Evolutionary conservation across 176 grass and related monocot species (phyloP), one percentile per base, ranked within the genome.

Genomic region (Cenchrus americanus): DNA sequence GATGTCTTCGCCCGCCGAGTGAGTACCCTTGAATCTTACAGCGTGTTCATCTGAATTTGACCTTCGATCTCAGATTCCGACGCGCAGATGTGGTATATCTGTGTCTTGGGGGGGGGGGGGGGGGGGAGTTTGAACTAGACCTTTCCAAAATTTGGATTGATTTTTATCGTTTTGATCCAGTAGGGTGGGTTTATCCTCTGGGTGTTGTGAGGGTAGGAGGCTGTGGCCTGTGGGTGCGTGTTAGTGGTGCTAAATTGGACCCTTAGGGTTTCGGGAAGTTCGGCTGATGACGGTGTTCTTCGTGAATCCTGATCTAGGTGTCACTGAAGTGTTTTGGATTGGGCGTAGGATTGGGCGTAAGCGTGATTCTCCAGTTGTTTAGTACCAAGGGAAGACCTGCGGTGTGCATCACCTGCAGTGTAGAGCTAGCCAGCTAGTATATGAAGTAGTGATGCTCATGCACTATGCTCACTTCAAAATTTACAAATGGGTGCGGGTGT

Each of bases 1-100:
- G 53, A 96, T 96, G 94, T 91, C 91, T 54, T 89, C 94, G 30
- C 94, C 94, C 17, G 91, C 53, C 41, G 94, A 93, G 91, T 96
- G 76, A 93, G 94, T 89, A 24, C 37, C 67, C 24, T 85, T 37
- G 19, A 74, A 18, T 47, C 54, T 62, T 73, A 1, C 9, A 43
- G 11, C 2, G 30, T 37, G 61, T 32, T 58, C 21, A 10, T 37
- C 48, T 30, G 64, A 11, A 48, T 21, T 8, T 22, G 19, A 24
- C 8, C 52, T 70, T 3, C 24, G 37, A 55, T 66, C 40, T 50
- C 43, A 22, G 54, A 59, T 79, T 22, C 61, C 51, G 15, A 51
- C 1, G 60, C 27, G 51, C 42, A 17, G 83, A 83, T 82, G 66
- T 30, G 18, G 46, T 23, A 6, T 70, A 41, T 9, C 6, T 23